Evolutionary conservation across 768 basidiomycete species (phyloP), one percentile per base, ranked within the genome.

Genomic region (Boletus vinaceobasis): DNA sequence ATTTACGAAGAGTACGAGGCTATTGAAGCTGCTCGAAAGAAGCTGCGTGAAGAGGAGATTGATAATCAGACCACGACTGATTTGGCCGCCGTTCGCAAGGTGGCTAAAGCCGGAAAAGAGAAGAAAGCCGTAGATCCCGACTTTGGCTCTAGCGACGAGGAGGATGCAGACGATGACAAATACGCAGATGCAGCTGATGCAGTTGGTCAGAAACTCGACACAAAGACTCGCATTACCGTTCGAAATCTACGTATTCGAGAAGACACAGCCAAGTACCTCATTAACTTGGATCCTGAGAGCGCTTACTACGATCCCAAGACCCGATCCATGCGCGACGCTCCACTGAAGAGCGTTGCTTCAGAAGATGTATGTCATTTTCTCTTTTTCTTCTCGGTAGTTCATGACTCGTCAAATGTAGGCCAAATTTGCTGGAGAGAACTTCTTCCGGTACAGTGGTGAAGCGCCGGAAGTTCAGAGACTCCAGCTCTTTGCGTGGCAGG

Each of bases 251-350:
- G 97, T 76, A 98, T 99, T 62, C 88, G 97, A 67, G 97, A 99
- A 74, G 97, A 99, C 70, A 98, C 96, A 1, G 97, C 97, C 10
- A 99, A 99, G 70, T 99, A 99, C 69, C 82, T 99, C 66, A 90
- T 96, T 71, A 99, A 98, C 69, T 71, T 99, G 70, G 94, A 98
- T 71, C 88, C 89, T 1, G 87, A 92, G 0, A 93, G 90, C 64
- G 97, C 97, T 9, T 98, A 98, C 75, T 99, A 99, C 68, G 97
- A 99, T 67, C 97, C 97, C 44, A 99, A 99, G 77, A 98, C 97
- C 13, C 87, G 97, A 66, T 98, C 96, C 7, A 99, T 99, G 97
- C 88, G 97, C 73, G 97, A 99, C 65, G 95, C 96, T 39, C 97
- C 96, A 0, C 56, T 86, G 14, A 84, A 82, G 68, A 82, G 84